Conservation (phyloP, 73 alveolate species). For the Diophrys appendiculata region DNA sequence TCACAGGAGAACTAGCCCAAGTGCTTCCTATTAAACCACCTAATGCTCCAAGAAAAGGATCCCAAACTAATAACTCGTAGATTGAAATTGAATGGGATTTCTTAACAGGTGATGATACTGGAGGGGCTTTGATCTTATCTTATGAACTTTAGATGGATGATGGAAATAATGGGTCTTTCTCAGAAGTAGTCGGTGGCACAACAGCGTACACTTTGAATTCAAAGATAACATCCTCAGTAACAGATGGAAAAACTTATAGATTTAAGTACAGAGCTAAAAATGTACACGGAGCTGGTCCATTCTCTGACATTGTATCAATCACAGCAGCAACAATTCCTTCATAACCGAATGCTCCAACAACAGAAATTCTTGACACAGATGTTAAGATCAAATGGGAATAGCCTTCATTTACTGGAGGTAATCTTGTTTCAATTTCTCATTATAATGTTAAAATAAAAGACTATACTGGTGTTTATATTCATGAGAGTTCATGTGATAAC, state of each 20-base stretch:
- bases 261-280: constrained; percentile 56
- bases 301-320: constrained; percentile 19
- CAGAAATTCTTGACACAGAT: constrained; percentile 13
- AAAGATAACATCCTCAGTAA: neutral
- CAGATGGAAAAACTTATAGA: constrained; percentile 24
- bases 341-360: constrained; percentile 32
- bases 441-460: neutral
- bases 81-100: constrained; percentile 47
- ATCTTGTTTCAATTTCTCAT: neutral
- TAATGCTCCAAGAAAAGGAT: constrained; percentile 44
- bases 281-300: constrained; percentile 48
- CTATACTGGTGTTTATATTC: neutral
- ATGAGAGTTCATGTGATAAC: neutral
- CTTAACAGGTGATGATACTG: constrained; percentile 24
- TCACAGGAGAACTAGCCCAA: constrained; percentile 21
- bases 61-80: constrained; percentile 23
- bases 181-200: constrained; percentile 6
- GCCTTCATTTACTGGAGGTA: constrained; percentile 42
- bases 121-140: constrained; percentile 54
- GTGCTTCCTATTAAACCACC: constrained; percentile 27
- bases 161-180: constrained; percentile 19
- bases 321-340: constrained; percentile 51
- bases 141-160: constrained; percentile 49
- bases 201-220: neutral
- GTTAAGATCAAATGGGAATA: constrained; percentile 47